A percentile compares a stretch with the other conserved stretches of the same genome.
phyloP scores from a whole-genome alignment of 768 basidiomycete genomes.

The Pulveroboletus sp. region DNA sequence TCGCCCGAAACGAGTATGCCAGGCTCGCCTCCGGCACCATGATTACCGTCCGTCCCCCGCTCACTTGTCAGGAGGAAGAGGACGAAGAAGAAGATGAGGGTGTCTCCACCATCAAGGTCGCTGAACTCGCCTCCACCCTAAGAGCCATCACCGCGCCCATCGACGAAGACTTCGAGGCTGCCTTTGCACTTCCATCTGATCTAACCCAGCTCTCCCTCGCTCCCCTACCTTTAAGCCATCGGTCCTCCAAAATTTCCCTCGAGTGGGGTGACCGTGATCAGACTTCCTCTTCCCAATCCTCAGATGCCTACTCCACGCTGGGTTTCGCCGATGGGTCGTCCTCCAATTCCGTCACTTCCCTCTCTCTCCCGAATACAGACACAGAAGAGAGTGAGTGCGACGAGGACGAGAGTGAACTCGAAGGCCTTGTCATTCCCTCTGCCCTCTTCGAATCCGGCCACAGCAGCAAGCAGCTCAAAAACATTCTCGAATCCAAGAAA shows the following conservation, averaged over 20 bases:
- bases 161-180: slow-evolving; percentile 79
- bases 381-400: slow-evolving; percentile 68
- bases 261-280: slow-evolving; percentile 86
- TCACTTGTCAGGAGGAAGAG: slow-evolving; percentile 42
- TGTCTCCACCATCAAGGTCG: slow-evolving; percentile 78
- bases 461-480: slow-evolving; percentile 46
- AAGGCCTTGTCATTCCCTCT: slow-evolving; percentile 75
- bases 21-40: slow-evolving; percentile 21
- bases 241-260: slow-evolving; percentile 76
- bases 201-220: slow-evolving; percentile 80
- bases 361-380: slow-evolving; percentile 62
- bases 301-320: slow-evolving; percentile 77
- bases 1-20: slow-evolving; percentile 40
- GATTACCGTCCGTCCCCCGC: slow-evolving; percentile 63
- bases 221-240: slow-evolving; percentile 69
- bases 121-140: slow-evolving; percentile 40
- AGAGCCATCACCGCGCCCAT: slow-evolving; percentile 39
- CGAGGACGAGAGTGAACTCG: slow-evolving; percentile 70
- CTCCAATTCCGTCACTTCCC: slow-evolving; percentile 64
- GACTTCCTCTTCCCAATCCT: slow-evolving; percentile 81
- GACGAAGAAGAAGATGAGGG: slow-evolving; percentile 79
- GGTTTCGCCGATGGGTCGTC: slow-evolving; percentile 73
- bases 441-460: slow-evolving; percentile 72
- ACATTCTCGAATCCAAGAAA: slow-evolving; percentile 53
- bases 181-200: slow-evolving; percentile 74